Percentiles rank a stretch among this genome's conserved stretches.
phyloP scores from a whole-genome alignment of 2,329 filamentous ascomycete species.

The Saccharata proteae region DNA sequence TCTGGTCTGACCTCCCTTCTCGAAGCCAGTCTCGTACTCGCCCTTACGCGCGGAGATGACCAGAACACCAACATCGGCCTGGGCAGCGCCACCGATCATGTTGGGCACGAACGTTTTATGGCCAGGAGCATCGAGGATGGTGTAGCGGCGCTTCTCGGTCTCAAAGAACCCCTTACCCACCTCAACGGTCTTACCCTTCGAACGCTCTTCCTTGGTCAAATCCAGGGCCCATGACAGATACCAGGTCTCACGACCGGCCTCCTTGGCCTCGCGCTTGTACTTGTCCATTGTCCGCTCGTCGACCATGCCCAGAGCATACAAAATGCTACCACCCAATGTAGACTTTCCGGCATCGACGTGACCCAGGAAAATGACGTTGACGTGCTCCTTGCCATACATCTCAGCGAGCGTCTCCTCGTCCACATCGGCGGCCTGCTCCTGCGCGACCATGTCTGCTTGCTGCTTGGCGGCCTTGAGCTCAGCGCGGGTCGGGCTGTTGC shows the following conservation, averaged over 20 bases:
- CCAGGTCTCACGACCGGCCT: constrained; percentile 93
- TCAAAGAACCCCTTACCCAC: constrained; percentile 94
- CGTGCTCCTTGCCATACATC: constrained; percentile 85
- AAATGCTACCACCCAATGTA: constrained; percentile 83
- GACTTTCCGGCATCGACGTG: constrained; percentile 99
- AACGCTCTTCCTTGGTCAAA: constrained; percentile 88
- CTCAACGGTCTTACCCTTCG: constrained; percentile 96
- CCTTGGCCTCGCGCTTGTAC: constrained; percentile 93
- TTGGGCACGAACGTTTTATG: constrained; percentile 97
- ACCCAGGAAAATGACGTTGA: constrained; percentile 96
- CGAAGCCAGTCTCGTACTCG: constrained; percentile 97
- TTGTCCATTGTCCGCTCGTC: constrained; percentile 97
- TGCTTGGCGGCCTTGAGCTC: constrained; percentile 46
- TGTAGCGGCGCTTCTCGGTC: constrained; percentile 91
- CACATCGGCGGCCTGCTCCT: constrained; percentile 67
- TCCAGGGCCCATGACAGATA: constrained; percentile 98
- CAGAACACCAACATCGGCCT: constrained; percentile 60
- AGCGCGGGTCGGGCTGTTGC: constrained; percentile 60
- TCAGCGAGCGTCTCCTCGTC: constrained; percentile 81
- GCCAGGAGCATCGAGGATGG: constrained; percentile 89
- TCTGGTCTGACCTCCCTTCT: constrained; percentile 89
- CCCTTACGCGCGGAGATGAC: constrained; percentile 96
- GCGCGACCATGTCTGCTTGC: constrained; percentile 71
- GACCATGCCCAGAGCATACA: constrained; percentile 96
- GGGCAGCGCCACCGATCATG: constrained; percentile 87